Evolutionary conservation across 108 stramenopile genomes (phyloP).

Genomic region (Bacterosira constricta): DNA sequence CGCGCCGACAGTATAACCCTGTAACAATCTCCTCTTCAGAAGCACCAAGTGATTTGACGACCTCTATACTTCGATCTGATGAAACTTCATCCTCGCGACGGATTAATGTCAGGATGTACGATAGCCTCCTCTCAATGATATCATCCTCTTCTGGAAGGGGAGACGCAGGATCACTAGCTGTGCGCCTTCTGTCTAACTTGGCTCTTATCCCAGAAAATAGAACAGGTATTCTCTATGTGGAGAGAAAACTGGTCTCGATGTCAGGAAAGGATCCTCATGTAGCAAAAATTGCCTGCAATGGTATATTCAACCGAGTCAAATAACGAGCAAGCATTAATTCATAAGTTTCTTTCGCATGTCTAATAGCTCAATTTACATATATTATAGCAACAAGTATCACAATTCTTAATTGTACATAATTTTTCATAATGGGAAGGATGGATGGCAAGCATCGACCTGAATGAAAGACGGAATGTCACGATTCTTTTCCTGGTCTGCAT

Average conservation of each 20-base stretch:
- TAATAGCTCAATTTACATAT: no score
- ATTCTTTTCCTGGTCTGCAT: no score
- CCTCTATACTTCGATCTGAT: slow-evolving; percentile 24
- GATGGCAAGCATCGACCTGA: no score
- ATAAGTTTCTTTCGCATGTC: no score
- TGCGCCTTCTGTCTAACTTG: slow-evolving; percentile 65
- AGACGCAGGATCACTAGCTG: slow-evolving; percentile 68
- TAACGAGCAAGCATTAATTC: no score
- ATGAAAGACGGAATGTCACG: no score
- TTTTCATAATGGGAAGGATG: no score
- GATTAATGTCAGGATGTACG: slow-evolving; percentile 58
- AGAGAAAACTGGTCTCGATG: slow-evolving; percentile 67
- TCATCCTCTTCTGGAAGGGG: slow-evolving; percentile 66
- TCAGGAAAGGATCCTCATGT: slow-evolving; percentile 67
- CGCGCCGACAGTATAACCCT: slow-evolving; percentile 1
- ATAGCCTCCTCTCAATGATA: slow-evolving; percentile 75
- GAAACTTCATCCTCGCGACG: slow-evolving; percentile 32
- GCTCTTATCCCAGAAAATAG: slow-evolving; percentile 57
- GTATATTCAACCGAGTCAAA: slow-evolving; percentile 42
- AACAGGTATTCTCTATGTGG: slow-evolving; percentile 62
- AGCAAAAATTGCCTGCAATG: slow-evolving; percentile 69
- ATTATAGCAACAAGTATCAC: no score
- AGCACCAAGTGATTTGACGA: slow-evolving; percentile 4
- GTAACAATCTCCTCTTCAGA: neutral
- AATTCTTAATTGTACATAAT: no score